Evolutionary conservation across 805 yeast species (phyloP).

Genomic region (Ogataea allantospora): DNA sequence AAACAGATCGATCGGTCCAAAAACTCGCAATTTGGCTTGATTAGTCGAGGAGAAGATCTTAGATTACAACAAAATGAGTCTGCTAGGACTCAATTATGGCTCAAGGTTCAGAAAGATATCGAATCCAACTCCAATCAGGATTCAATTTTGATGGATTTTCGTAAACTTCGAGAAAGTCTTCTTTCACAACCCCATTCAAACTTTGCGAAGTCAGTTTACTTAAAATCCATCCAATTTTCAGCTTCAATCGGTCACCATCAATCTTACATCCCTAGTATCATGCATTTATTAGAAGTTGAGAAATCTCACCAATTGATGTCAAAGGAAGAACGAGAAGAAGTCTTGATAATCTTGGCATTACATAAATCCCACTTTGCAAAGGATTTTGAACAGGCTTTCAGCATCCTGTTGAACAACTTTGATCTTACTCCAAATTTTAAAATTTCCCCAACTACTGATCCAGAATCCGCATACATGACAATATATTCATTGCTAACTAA

Average conservation of each 20-base stretch:
- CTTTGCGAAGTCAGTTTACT: constrained; percentile 45
- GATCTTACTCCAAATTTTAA: background rate
- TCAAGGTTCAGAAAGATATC: constrained; percentile 33
- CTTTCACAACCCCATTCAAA: constrained; percentile 33
- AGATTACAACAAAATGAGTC: constrained; percentile 43
- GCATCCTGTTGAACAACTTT: constrained; percentile 21
- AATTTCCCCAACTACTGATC: constrained; percentile 1
- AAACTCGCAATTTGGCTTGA: constrained; percentile 44
- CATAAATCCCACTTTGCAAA: constrained; percentile 45
- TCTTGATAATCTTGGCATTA: constrained; percentile 41
- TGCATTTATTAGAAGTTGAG: constrained; percentile 37
- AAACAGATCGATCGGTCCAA: constrained; percentile 15
- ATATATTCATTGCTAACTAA: constrained; percentile 31
- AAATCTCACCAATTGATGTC: constrained; percentile 23
- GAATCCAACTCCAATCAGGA: constrained; percentile 22
- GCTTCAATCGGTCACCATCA: constrained; percentile 48
- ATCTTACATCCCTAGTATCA: constrained; percentile 54
- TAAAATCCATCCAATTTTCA: constrained; percentile 47
- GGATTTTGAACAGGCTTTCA: constrained; percentile 34
- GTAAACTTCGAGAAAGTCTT: constrained; percentile 58
- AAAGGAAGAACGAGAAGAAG: constrained; percentile 37
- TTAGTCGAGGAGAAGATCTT: constrained; percentile 60
- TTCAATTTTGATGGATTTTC: constrained; percentile 36
- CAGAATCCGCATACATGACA: constrained; percentile 7
- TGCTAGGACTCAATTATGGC: constrained; percentile 42